These are phyloP conservation scores for Petunia axillaris DNA, from an alignment of 257 asterid genomes.

Conservation along the genomic window DNA sequence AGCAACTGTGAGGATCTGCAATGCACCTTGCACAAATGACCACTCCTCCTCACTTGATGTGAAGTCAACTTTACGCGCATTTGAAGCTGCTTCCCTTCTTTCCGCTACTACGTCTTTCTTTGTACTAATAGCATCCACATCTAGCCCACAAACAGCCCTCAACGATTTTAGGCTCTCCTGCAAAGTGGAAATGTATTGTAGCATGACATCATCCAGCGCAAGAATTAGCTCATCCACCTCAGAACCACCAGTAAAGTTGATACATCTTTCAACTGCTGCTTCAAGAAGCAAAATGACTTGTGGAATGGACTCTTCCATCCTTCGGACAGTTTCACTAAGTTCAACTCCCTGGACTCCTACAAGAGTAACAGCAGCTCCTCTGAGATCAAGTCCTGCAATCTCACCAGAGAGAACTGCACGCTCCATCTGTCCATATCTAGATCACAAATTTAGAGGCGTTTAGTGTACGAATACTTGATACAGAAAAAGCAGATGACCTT, in stretches of 20 bases:
- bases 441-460: slow-evolving; percentile 29
- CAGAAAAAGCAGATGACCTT: slow-evolving; percentile 19
- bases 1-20: slow-evolving; percentile 93
- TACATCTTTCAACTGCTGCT: slow-evolving; percentile 95
- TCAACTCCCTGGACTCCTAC: slow-evolving; percentile 95
- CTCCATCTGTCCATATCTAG: slow-evolving; percentile 97
- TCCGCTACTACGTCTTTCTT: slow-evolving; percentile 83
- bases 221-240: slow-evolving; percentile 93
- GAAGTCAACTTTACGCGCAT: slow-evolving; percentile 68
- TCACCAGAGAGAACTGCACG: slow-evolving; percentile 79
- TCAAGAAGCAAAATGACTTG: slow-evolving; percentile 85
- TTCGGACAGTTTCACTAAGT: slow-evolving; percentile 94
- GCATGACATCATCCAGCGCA: slow-evolving; percentile 79
- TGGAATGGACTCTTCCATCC: slow-evolving; percentile 98
- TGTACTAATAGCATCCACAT: slow-evolving; percentile 55
- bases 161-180: slow-evolving; percentile 89
- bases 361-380: slow-evolving; percentile 91
- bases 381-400: slow-evolving; percentile 83
- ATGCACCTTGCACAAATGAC: slow-evolving; percentile 97
- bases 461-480: slow-evolving; percentile 17
- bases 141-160: slow-evolving; percentile 88
- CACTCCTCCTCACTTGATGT: slow-evolving; percentile 92
- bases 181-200: slow-evolving; percentile 84
- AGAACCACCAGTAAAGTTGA: slow-evolving; percentile 91
- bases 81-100: slow-evolving; percentile 67